Conservation (phyloP, 2,329 filamentous ascomycete genomes). For the Cadophora luteo-olivacea region DNA sequence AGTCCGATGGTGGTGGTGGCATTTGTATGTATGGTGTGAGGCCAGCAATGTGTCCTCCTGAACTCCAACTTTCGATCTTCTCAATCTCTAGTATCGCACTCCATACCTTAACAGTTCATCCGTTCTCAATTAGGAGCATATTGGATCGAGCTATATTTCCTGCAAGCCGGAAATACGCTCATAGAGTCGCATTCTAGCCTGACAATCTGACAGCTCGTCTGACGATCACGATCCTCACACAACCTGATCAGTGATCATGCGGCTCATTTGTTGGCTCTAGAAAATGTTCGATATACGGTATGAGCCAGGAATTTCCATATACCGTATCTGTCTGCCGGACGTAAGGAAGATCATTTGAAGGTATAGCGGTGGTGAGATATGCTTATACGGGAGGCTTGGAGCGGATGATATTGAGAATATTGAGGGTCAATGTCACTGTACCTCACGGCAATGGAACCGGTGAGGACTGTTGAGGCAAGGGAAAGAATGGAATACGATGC, state of each 20-base stretch:
- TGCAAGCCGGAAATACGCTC: too few species aligned
- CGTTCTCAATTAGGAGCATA: not conserved
- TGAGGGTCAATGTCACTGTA: too few species aligned
- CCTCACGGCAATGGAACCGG: too few species aligned
- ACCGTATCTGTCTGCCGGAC: not conserved
- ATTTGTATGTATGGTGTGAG: not conserved
- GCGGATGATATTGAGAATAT: too few species aligned
- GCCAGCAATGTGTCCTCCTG: not conserved
- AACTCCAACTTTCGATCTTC: not conserved
- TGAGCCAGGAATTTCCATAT: not conserved
- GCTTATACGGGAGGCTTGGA: not conserved
- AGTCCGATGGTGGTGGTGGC: not conserved
- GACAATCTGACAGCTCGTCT: not conserved
- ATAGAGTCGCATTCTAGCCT: not conserved
- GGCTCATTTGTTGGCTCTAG: not conserved
- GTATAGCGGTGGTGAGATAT: not conserved
- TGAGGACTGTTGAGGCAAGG: not conserved
- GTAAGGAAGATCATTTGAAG: not conserved
- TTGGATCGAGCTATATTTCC: not conserved
- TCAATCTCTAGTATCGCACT: not conserved
- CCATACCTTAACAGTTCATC: too few species aligned
- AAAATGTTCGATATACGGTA: not conserved
- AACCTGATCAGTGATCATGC: not conserved
- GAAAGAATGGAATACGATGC: not conserved
- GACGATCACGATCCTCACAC: not conserved